Conservation (phyloP, 1,284 basidiomycete species). For the Ustilago xerochloae region DNA sequence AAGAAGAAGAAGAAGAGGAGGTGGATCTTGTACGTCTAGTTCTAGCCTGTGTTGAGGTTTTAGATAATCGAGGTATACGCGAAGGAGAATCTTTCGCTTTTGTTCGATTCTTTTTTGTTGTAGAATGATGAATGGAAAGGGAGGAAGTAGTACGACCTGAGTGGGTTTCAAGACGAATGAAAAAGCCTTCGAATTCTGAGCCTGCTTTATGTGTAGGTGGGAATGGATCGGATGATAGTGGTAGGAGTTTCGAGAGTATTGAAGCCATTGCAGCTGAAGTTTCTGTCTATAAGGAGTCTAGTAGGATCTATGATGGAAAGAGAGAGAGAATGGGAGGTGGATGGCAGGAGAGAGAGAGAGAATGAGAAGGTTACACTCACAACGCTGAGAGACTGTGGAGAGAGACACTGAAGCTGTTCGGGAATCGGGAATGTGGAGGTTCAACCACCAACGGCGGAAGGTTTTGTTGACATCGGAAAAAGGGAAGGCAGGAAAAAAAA, state of each 20-base stretch:
- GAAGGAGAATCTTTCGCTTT: conserved; percentile 10
- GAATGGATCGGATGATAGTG: conserved; percentile 35
- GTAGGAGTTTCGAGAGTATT: conserved; percentile 15
- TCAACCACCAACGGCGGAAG: neutral
- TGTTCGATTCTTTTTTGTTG: neutral
- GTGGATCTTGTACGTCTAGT: neutral
- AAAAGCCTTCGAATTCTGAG: conserved; percentile 53
- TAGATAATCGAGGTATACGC: conserved; percentile 15
- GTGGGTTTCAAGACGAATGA: conserved; percentile 40
- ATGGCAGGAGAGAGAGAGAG: neutral
- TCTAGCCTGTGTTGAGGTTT: neutral
- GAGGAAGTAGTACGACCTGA: conserved; percentile 16
- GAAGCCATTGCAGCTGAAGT: neutral
- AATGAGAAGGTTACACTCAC: too few relatives aligned
- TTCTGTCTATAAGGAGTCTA: neutral
- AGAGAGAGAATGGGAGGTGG: neutral
- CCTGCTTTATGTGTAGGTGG: conserved; percentile 42
- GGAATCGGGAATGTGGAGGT: conserved; percentile 35
- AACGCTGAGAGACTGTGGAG: too few relatives aligned
- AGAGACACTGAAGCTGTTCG: conserved; percentile 8
- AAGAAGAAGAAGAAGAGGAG: conserved; percentile 12
- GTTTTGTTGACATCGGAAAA: neutral
- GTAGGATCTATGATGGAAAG: neutral
- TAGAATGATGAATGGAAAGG: neutral
- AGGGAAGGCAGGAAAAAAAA: neutral